phyloP scores from a whole-genome alignment of 257 asterid genomes.

The Solanum microdontum region DNA sequence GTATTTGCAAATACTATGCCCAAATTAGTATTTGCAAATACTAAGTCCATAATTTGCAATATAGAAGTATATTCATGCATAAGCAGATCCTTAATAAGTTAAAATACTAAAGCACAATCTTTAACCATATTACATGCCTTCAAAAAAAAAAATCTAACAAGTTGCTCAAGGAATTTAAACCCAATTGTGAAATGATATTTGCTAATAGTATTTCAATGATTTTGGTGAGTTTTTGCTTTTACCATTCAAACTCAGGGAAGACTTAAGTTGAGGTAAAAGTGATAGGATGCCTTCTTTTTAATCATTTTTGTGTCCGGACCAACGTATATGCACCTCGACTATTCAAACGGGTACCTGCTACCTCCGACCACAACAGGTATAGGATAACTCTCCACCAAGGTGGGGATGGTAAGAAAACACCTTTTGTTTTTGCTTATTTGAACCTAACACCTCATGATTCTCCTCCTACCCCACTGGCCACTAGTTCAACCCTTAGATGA shows the following conservation, averaged over 20 bases:
- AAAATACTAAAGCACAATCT: neutral
- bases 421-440: neutral
- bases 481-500: neutral
- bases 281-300: neutral
- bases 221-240: neutral
- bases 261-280: neutral
- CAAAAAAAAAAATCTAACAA: neutral
- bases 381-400: neutral
- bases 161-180: neutral
- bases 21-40: neutral
- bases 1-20: neutral
- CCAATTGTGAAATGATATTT: neutral
- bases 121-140: neutral
- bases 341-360: neutral
- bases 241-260: neutral
- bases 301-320: neutral
- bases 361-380: neutral
- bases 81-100: neutral
- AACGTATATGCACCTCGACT: neutral
- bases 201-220: neutral
- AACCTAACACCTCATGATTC: neutral
- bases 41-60: neutral
- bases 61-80: neutral
- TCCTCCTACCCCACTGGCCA: neutral
- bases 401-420: neutral